phyloP scores from a whole-genome alignment of 2,329 filamentous ascomycete species.

The Zelopaecilomyces penicillatus region DNA sequence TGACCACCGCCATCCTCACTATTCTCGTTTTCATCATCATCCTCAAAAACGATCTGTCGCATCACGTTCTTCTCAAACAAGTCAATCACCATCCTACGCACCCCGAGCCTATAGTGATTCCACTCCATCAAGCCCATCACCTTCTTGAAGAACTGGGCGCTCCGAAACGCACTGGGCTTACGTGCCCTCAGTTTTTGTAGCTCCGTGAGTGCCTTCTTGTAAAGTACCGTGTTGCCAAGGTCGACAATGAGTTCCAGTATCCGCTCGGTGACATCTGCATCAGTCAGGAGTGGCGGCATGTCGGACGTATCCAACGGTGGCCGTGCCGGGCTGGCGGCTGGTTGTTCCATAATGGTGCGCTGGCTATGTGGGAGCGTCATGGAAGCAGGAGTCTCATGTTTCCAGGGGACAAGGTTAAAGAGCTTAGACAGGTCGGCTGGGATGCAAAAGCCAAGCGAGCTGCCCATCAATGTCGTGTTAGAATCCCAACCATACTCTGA shows the following conservation, averaged over 20 bases:
- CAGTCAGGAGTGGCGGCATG: constrained; percentile 40
- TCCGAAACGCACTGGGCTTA: constrained; percentile 66
- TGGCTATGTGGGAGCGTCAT: constrained; percentile 43
- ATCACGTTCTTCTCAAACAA: constrained; percentile 88
- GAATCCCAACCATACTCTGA: constrained; percentile 89
- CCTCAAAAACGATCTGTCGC: constrained; percentile 70
- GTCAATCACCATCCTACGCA: constrained; percentile 85
- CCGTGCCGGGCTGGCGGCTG: constrained; percentile 32
- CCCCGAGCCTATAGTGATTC: constrained; percentile 80
- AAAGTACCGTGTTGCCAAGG: constrained; percentile 85
- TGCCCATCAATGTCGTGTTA: constrained; percentile 73
- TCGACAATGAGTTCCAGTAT: constrained; percentile 82
- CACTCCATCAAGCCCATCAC: constrained; percentile 78
- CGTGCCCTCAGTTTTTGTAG: constrained; percentile 70
- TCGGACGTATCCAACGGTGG: constrained; percentile 36
- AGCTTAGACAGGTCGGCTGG: constrained; percentile 70
- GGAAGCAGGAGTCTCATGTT: constrained; percentile 38
- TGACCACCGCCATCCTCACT: constrained; percentile 35
- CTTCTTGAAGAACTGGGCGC: constrained; percentile 71
- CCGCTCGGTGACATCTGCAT: constrained; percentile 61
- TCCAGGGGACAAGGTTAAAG: constrained; percentile 61
- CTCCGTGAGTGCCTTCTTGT: constrained; percentile 77
- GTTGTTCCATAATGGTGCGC: constrained; percentile 40
- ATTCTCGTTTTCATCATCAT: constrained; percentile 56
- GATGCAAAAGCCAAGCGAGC: constrained; percentile 79